phyloP scores from a whole-genome alignment of 805 yeast genomes.

The Blastobotrys muscicola region DNA sequence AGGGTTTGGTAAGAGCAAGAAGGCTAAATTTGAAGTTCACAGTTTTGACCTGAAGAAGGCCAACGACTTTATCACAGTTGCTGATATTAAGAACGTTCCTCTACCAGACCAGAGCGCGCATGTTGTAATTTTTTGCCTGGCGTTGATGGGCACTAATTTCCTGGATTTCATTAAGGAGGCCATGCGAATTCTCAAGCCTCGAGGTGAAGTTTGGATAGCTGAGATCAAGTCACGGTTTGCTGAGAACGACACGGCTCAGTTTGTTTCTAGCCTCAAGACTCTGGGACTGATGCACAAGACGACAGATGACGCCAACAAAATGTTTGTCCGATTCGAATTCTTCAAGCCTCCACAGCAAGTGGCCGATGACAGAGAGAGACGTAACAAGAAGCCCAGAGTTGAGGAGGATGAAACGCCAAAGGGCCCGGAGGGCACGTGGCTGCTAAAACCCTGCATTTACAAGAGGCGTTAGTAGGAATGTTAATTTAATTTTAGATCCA shows the following conservation, averaged over 20 bases:
- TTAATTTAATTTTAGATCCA: neutral
- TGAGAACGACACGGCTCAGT: conserved; percentile 49
- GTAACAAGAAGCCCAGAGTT: conserved; percentile 29
- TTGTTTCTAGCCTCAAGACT: conserved; percentile 65
- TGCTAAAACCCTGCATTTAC: conserved; percentile 92
- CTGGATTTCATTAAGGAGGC: conserved; percentile 89
- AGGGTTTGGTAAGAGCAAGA: conserved; percentile 27
- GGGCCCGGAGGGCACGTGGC: conserved; percentile 81
- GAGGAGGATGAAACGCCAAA: conserved; percentile 58
- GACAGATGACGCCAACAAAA: conserved; percentile 80
- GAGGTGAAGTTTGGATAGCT: conserved; percentile 95
- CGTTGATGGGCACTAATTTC: conserved; percentile 96
- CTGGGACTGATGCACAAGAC: conserved; percentile 80
- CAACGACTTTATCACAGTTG: conserved; percentile 90
- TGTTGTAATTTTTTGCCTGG: conserved; percentile 86
- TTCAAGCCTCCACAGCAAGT: conserved; percentile 74
- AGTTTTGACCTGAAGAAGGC: conserved; percentile 86
- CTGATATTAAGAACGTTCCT: conserved; percentile 89
- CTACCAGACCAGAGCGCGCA: conserved; percentile 68
- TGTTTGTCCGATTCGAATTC: conserved; percentile 93
- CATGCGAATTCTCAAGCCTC: conserved; percentile 71
- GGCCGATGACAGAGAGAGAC: conserved; percentile 45
- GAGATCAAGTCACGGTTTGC: conserved; percentile 89
- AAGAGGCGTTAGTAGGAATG: conserved; percentile 52
- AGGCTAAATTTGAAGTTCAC: conserved; percentile 49